Percentiles rank a stretch among this genome's conserved stretches.
Conservation (phyloP, 371 early-diverging fungal genomes). For the Mucor saturninus region DNA sequence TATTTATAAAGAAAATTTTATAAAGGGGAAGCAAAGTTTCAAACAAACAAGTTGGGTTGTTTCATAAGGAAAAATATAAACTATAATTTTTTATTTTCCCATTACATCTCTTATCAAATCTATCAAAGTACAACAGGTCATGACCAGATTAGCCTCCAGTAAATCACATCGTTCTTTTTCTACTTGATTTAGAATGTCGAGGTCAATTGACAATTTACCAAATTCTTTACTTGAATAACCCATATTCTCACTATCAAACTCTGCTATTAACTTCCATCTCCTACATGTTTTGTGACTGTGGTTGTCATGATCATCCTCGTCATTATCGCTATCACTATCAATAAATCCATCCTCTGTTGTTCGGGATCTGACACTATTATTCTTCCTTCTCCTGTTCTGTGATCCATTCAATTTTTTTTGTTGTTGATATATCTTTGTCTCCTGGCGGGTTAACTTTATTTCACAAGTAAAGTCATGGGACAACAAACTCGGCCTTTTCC, state of each 20-base stretch:
- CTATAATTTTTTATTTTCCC: slow-evolving; percentile 12
- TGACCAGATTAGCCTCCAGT: slow-evolving; percentile 37
- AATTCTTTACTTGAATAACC: slow-evolving; percentile 31
- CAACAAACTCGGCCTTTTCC: slow-evolving; percentile 46
- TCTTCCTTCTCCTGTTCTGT: slow-evolving; percentile 5
- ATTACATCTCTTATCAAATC: slow-evolving; percentile 32
- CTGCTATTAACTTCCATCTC: slow-evolving; percentile 36
- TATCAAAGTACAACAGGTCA: slow-evolving; percentile 48
- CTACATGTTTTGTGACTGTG: slow-evolving; percentile 30
- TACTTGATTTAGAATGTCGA: slow-evolving; percentile 28
- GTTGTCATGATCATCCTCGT: slow-evolving; percentile 32
- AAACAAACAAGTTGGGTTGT: not conserved
- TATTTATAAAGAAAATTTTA: slow-evolving; percentile 1
- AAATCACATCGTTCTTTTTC: slow-evolving; percentile 26
- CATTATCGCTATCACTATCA: slow-evolving; percentile 33
- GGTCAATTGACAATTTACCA: slow-evolving; percentile 42
- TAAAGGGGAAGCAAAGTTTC: not conserved
- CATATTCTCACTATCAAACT: slow-evolving; percentile 47
- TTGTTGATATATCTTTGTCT: slow-evolving; percentile 1
- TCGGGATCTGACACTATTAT: not conserved
- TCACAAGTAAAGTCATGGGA: slow-evolving; percentile 50
- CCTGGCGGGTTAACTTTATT: slow-evolving; percentile 25
- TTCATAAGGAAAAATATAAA: slow-evolving; percentile 4
- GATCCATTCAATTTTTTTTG: not conserved
- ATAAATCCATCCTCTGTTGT: slow-evolving; percentile 19